These are phyloP conservation scores for Voacanga thouarsii DNA, from an alignment of 257 asterid genomes.

Conservation along the genomic window DNA sequence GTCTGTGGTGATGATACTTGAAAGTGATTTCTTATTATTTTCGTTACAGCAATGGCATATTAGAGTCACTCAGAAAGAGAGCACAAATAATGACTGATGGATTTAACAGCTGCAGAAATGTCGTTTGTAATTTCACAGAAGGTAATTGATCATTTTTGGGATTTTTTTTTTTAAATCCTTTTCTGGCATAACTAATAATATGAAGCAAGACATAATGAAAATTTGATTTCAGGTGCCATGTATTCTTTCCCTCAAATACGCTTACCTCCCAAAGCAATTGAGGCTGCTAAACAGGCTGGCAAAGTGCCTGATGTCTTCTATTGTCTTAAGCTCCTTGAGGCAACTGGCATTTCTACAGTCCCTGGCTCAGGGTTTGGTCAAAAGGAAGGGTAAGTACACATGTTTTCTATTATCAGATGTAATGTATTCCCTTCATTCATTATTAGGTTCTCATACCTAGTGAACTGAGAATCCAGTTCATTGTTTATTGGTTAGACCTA, in stretches of 20 bases:
- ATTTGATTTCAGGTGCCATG: constrained; percentile 81
- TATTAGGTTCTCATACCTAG: background rate
- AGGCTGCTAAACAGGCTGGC: constrained; percentile 80
- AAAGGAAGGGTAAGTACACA: constrained; percentile 77
- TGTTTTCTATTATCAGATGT: background rate
- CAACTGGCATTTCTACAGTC: constrained; percentile 98
- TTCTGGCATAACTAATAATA: background rate
- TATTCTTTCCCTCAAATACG: constrained; percentile 99
- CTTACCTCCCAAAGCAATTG: constrained; percentile 88
- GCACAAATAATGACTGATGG: constrained; percentile 96
- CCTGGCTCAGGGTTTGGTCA: constrained; percentile 99
- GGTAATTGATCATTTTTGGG: constrained; percentile 35
- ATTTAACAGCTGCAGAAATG: constrained; percentile 97
- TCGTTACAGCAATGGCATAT: constrained; percentile 75
- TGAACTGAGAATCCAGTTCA: background rate
- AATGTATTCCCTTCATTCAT: background rate
- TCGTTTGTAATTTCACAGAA: constrained; percentile 95
- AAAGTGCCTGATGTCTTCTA: constrained; percentile 89
- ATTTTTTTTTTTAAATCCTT: background rate
- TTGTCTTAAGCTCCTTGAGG: constrained; percentile 93
- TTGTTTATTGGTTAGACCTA: background rate
- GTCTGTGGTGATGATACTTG: background rate
- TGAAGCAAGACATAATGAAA: background rate
- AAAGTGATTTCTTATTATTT: constrained; percentile 11
- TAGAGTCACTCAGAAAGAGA: constrained; percentile 87